Conservation (phyloP, 2,329 filamentous ascomycete genomes). For the Blastomyces gilchristii region DNA sequence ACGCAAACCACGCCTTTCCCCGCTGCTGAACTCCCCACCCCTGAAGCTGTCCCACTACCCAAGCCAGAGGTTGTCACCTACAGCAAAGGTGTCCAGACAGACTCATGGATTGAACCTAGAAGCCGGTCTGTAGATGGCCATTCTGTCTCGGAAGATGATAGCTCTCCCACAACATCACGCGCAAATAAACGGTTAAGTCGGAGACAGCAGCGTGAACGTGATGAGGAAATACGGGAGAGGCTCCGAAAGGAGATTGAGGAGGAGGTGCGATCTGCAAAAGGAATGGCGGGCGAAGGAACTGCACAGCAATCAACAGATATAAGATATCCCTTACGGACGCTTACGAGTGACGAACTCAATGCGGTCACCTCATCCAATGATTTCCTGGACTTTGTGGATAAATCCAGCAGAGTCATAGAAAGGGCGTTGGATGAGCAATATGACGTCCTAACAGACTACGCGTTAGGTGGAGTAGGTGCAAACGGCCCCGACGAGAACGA, state of each 20-base stretch:
- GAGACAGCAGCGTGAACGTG: slow-evolving; percentile 67
- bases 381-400: slow-evolving; percentile 89
- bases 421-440: slow-evolving; percentile 91
- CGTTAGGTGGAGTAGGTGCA: slow-evolving; percentile 61
- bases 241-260: slow-evolving; percentile 86
- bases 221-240: slow-evolving; percentile 80
- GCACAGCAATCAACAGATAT: slow-evolving; percentile 37
- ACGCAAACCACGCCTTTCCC: slow-evolving; percentile 59
- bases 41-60: slow-evolving; percentile 43
- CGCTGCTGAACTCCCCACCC: slow-evolving; percentile 63
- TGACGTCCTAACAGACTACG: slow-evolving; percentile 91
- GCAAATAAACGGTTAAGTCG: slow-evolving; percentile 65
- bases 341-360: slow-evolving; percentile 75
- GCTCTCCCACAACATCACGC: slow-evolving; percentile 42
- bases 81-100: slow-evolving; percentile 92
- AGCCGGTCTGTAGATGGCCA: slow-evolving; percentile 45
- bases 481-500: slow-evolving; percentile 69
- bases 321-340: slow-evolving; percentile 64
- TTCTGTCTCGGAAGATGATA: slow-evolving; percentile 53
- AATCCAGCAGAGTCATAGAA: slow-evolving; percentile 94
- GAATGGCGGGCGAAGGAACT: slow-evolving; percentile 28
- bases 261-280: slow-evolving; percentile 64
- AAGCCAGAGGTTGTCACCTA: slow-evolving; percentile 78
- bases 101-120: slow-evolving; percentile 53
- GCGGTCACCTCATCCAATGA: slow-evolving; percentile 88